Evolutionary conservation across 495 filamentous ascomycete genomes (phyloP), one percentile per base, ranked within the genome.

Genomic region (Penicillium chermesinum): DNA sequence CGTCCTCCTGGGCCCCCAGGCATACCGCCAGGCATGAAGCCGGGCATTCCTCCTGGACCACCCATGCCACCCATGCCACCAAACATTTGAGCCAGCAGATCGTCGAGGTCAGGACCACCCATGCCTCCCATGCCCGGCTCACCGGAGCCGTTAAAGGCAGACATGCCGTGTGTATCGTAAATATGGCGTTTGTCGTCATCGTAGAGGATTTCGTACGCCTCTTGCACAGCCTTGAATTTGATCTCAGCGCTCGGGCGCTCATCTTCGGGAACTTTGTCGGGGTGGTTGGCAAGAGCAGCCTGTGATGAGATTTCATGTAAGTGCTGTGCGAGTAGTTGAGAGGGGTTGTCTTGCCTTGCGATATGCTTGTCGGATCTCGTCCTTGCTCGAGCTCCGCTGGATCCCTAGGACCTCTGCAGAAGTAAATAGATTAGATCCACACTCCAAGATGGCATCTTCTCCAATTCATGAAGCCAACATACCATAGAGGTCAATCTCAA

Each of bases 191-290:
- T 96, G 21, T 96, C 83, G 43, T 96, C 94, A 76, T 98, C 91
- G 68, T 85, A 85, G 38, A 98, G 88, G 61, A 97, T 96, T 63
- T 98, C 93, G 73, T 97, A 98, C 50, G 93, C 93, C 72, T 93
- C 85, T 41, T 85, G 88, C 36, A 95, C 82, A 39, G 80, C 70
- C 69, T 97, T 97, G 80, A 98, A 98, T 50, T 82, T 88, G 57
- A 85, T 75, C 58, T 96, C 91, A 27, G 93, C 89, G 43, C 81
- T 82, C 50, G 78, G 86, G 44, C 93, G 85, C 55, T 91, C 83
- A 19, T 83, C 79, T 69, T 94, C 88, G 54, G 90, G 77, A 42
- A 97, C 93, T 74, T 98, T 98, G 71, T 98, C 93, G 27, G 93
- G 93, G 61, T 98, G 93, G 59, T 84, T 85, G 57, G 84, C 74